Conservation (phyloP, 345 rosid genomes). For the Eucalyptus shirleyi region DNA sequence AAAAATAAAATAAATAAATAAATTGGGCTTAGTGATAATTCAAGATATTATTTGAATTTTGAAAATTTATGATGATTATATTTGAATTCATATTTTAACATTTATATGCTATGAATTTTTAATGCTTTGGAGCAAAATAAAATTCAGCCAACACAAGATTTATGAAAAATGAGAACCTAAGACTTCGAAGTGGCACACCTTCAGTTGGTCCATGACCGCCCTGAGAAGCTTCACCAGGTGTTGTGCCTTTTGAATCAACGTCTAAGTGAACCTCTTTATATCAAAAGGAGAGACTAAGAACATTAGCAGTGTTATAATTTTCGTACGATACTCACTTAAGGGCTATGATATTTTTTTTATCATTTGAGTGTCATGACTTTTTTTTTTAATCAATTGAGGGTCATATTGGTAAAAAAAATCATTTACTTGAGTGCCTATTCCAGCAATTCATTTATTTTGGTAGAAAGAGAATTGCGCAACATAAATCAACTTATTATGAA, state of each 20-base stretch:
- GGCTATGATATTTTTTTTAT: too few species aligned
- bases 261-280: neutral
- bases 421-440: too few species aligned
- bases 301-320: too few species aligned
- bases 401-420: too few species aligned
- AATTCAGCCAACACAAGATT: neutral
- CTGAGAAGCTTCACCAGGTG: neutral
- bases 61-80: neutral
- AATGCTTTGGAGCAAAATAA: neutral
- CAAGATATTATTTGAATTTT: neutral
- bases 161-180: neutral
- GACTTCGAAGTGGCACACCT: neutral
- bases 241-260: neutral
- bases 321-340: too few species aligned
- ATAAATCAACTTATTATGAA: too few species aligned
- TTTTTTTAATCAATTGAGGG: too few species aligned
- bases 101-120: neutral
- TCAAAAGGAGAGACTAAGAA: neutral
- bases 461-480: too few species aligned
- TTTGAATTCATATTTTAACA: neutral
- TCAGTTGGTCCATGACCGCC: neutral
- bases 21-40: neutral
- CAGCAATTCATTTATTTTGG: too few species aligned
- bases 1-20: too few species aligned
- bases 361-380: too few species aligned